These are phyloP conservation scores for Exophiala calicioides DNA, from an alignment of 2,329 filamentous ascomycete genomes.

Conservation along the genomic window DNA sequence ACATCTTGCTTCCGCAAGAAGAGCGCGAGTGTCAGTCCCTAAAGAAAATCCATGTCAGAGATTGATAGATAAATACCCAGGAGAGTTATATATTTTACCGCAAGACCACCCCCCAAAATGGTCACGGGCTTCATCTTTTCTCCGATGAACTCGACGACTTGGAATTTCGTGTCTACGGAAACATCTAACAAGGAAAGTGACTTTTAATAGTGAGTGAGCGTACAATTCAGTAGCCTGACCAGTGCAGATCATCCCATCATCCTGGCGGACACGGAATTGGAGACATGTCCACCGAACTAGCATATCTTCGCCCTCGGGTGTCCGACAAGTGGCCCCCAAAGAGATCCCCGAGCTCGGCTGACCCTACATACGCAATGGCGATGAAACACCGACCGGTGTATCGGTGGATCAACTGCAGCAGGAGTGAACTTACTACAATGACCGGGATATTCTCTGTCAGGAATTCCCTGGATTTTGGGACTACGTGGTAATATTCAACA, in stretches of 20 bases:
- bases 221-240: neutral
- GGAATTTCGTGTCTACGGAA: neutral
- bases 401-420: no score
- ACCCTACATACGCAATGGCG: no score
- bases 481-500: no score
- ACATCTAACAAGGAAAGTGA: neutral
- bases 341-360: no score
- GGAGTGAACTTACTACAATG: no score
- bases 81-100: neutral
- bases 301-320: no score
- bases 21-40: constrained; percentile 56
- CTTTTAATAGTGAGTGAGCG: neutral
- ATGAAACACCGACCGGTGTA: no score
- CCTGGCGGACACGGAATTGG: no score
- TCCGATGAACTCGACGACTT: neutral
- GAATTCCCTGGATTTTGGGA: no score
- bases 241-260: neutral
- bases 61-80: neutral
- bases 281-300: no score
- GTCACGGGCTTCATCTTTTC: constrained; percentile 6
- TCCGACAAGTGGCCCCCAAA: no score
- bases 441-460: no score
- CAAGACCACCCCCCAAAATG: constrained; percentile 4
- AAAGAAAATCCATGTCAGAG: neutral
- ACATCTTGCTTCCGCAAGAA: constrained; percentile 55